Percentiles rank a stretch among this genome's conserved stretches.
Evolutionary conservation across 176 grass and related monocot genomes (phyloP).

Genomic region (Cenchrus americanus): DNA sequence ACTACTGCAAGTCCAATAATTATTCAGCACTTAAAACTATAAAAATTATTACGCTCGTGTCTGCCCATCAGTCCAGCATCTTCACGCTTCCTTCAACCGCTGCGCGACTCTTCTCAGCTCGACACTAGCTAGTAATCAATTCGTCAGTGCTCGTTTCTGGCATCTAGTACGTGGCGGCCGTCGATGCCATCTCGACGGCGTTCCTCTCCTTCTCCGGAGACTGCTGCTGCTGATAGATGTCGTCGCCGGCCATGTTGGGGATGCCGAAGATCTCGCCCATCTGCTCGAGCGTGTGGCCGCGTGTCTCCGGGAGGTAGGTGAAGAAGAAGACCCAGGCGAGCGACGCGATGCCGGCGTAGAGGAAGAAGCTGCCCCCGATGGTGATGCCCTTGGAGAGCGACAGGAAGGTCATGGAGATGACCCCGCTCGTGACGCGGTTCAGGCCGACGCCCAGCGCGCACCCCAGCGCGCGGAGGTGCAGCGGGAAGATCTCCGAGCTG

Average conservation of each 20-base stretch:
- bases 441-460: constrained; percentile 46
- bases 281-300: constrained; percentile 56
- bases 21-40: no score
- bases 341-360: constrained; percentile 53
- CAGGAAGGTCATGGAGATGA: constrained; percentile 68
- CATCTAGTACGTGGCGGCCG: background rate
- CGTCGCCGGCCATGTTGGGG: background rate
- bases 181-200: constrained; percentile 41
- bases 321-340: constrained; percentile 57
- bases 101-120: no score
- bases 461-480: constrained; percentile 51
- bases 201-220: constrained; percentile 21
- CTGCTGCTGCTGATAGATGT: background rate
- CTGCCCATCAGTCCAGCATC: no score
- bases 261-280: constrained; percentile 57
- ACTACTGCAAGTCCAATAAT: background rate
- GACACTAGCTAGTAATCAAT: no score
- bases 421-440: constrained; percentile 63
- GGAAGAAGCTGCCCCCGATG: constrained; percentile 67
- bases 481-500: constrained; percentile 64
- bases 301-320: constrained; percentile 55
- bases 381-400: constrained; percentile 66
- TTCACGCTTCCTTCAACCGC: no score
- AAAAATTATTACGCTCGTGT: no score
- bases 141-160: background rate